Conservation (phyloP, 2,329 filamentous ascomycete species). For the Talaromyces albobiverticillius region DNA sequence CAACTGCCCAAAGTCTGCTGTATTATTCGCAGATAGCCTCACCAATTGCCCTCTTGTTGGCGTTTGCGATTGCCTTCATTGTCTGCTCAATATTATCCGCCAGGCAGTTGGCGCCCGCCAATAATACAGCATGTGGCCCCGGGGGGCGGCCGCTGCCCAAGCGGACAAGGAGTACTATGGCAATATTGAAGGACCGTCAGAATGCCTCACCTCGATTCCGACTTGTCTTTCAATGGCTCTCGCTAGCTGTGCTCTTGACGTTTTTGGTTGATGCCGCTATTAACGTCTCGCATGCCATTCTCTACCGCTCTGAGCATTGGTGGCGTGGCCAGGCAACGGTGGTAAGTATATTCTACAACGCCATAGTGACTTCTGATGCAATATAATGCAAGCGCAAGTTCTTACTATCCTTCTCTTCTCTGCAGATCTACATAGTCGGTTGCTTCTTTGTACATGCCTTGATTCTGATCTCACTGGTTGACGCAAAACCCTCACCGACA, state of each 20-base stretch:
- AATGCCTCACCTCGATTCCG: conserved; percentile 67
- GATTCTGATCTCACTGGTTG: conserved; percentile 80
- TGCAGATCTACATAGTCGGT: conserved; percentile 77
- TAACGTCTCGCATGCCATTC: conserved; percentile 71
- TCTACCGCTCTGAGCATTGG: conserved; percentile 64
- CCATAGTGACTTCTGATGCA: background rate
- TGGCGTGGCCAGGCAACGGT: conserved; percentile 78
- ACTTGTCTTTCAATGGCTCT: conserved; percentile 71
- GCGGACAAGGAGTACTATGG: conserved; percentile 51
- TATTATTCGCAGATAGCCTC: conserved; percentile 56
- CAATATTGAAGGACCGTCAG: conserved; percentile 44
- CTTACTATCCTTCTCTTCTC: background rate
- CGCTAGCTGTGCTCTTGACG: conserved; percentile 66
- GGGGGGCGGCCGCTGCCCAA: conserved; percentile 84
- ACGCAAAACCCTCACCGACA: conserved; percentile 77
- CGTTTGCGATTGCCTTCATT: conserved; percentile 64
- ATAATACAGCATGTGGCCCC: conserved; percentile 64
- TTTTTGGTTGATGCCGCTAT: conserved; percentile 73
- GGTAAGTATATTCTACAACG: conserved; percentile 51
- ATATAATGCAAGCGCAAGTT: background rate
- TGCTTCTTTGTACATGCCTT: conserved; percentile 85
- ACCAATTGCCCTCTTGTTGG: conserved; percentile 61
- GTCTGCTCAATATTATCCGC: conserved; percentile 58
- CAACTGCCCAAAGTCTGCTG: conserved; percentile 50
- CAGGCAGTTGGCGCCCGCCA: conserved; percentile 44